These are phyloP conservation scores for Penicillium sp. DNA, from an alignment of 2,329 filamentous ascomycete species.

Conservation along the genomic window DNA sequence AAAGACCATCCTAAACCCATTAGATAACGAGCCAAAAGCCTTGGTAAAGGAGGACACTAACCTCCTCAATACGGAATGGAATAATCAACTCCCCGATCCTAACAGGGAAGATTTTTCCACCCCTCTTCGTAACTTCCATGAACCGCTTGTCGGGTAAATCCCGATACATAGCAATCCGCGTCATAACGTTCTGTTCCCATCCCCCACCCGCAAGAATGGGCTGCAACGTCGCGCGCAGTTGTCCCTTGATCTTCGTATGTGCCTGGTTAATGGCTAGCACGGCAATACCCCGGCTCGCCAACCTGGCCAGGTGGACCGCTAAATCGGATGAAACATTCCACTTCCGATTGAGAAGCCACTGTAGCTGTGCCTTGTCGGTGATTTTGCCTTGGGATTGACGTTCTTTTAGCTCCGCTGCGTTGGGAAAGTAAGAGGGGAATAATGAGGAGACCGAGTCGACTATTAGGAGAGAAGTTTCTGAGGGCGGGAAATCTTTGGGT, in stretches of 20 bases:
- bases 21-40: not conserved
- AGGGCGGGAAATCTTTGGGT: conserved; percentile 62
- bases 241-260: conserved; percentile 74
- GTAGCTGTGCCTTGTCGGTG: conserved; percentile 42
- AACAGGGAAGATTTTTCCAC: conserved; percentile 49
- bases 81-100: conserved; percentile 34
- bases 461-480: conserved; percentile 66
- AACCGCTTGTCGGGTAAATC: conserved; percentile 64
- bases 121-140: conserved; percentile 64
- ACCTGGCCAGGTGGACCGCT: conserved; percentile 60
- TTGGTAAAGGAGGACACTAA: conserved; percentile 20
- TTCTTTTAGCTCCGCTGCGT: conserved; percentile 43
- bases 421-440: conserved; percentile 74
- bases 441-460: conserved; percentile 76
- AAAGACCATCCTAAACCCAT: conserved; percentile 14
- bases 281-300: conserved; percentile 71
- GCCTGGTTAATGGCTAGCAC: conserved; percentile 77
- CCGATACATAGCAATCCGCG: conserved; percentile 73
- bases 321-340: conserved; percentile 68
- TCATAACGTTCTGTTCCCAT: conserved; percentile 78
- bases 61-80: conserved; percentile 41
- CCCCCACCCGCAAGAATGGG: conserved; percentile 72
- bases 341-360: conserved; percentile 37
- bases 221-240: conserved; percentile 64
- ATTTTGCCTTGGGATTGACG: conserved; percentile 31